Evolutionary conservation across 352 stramenopile species (phyloP).

Genomic region (Phytophthora aleatoria): DNA sequence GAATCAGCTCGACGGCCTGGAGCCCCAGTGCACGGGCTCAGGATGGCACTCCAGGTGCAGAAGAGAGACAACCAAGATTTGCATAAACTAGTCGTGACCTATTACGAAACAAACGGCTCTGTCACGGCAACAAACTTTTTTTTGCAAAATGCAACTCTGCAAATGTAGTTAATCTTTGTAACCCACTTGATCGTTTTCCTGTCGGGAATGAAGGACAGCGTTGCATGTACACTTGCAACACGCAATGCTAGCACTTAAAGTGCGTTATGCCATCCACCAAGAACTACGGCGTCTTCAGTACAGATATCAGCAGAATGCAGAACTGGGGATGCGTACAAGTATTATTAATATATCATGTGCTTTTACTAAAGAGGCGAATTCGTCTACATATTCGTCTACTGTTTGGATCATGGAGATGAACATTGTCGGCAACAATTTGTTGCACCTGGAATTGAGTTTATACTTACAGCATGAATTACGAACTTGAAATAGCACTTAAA

Average conservation of each 20-base stretch:
- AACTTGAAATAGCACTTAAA: background rate
- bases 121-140: constrained; percentile 5
- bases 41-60: background rate
- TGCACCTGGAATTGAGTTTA: background rate
- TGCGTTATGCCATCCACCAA: no score
- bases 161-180: no score
- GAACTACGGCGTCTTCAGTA: no score
- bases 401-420: constrained; percentile 2
- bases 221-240: no score
- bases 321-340: no score
- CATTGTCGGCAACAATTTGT: background rate
- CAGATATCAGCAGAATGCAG: background rate
- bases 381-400: constrained; percentile 13
- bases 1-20: constrained; percentile 1
- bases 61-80: constrained; percentile 23
- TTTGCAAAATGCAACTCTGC: no score
- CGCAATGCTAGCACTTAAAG: no score
- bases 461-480: no score
- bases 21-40: constrained; percentile 11
- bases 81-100: constrained; percentile 22
- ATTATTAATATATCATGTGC: no score
- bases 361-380: constrained; percentile 1
- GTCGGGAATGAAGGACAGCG: no score
- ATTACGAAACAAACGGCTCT: constrained; percentile 23
- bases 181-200: no score